Percentiles rank a stretch among this genome's conserved stretches.
Evolutionary conservation across 257 asterid genomes (phyloP).

Genomic region (Primulina huaijiensis): DNA sequence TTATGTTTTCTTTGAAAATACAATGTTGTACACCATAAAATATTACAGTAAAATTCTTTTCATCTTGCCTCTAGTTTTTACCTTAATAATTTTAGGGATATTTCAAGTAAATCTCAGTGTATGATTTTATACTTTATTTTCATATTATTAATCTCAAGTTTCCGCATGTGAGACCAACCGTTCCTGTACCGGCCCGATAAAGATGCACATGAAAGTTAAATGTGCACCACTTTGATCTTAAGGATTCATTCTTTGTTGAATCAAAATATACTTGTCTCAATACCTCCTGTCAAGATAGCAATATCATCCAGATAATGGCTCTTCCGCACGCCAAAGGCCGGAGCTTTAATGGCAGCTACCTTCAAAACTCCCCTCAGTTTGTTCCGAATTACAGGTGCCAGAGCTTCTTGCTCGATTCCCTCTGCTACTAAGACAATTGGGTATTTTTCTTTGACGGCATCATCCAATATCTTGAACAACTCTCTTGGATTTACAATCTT

Average conservation of each 20-base stretch:
- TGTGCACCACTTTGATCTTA: too few species aligned
- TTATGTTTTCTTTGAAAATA: too few species aligned
- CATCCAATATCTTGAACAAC: slow-evolving; percentile 68
- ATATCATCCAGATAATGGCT: slow-evolving; percentile 79
- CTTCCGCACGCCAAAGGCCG: slow-evolving; percentile 74
- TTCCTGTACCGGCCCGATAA: slow-evolving; percentile 37
- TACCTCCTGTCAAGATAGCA: slow-evolving; percentile 86
- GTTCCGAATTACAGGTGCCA: slow-evolving; percentile 76
- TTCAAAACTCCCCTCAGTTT: slow-evolving; percentile 60
- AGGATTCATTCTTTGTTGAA: neutral
- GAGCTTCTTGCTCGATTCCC: slow-evolving; percentile 69
- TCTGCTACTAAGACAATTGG: slow-evolving; percentile 75
- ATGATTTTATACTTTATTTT: too few species aligned
- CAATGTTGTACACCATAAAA: too few species aligned
- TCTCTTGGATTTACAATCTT: slow-evolving; percentile 64
- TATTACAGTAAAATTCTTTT: too few species aligned
- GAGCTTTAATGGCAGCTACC: slow-evolving; percentile 80
- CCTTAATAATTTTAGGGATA: too few species aligned
- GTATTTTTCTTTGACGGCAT: slow-evolving; percentile 73
- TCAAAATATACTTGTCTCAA: slow-evolving; percentile 14
- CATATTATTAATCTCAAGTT: too few species aligned
- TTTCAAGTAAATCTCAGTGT: too few species aligned
- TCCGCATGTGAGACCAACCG: neutral
- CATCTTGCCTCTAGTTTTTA: too few species aligned
- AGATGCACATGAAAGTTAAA: neutral